Conservation (phyloP, 148 eudicot genomes). For the Limonium bicolor region DNA sequence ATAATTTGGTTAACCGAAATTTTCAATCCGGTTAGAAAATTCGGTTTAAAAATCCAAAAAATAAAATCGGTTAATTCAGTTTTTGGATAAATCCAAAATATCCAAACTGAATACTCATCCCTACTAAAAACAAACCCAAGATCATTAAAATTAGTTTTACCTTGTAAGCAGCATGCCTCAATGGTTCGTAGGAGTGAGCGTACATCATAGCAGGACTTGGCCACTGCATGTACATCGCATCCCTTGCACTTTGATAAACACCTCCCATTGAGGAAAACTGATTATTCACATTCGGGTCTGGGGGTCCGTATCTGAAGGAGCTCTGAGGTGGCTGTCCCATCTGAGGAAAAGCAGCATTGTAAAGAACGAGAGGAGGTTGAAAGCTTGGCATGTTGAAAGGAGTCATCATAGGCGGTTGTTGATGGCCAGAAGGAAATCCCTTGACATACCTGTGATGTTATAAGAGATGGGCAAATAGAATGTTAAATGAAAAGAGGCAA, state of each 20-base stretch:
- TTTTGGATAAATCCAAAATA: too few relatives aligned
- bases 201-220: constrained; percentile 90
- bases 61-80: too few relatives aligned
- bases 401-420: constrained; percentile 20
- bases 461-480: too few relatives aligned
- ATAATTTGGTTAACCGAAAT: neutral
- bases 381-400: constrained; percentile 55
- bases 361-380: constrained; percentile 67
- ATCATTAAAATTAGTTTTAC: constrained; percentile 19
- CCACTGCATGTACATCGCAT: constrained; percentile 74
- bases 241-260: constrained; percentile 51
- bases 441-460: constrained; percentile 49
- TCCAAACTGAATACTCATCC: too few relatives aligned
- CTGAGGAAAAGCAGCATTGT: constrained; percentile 52
- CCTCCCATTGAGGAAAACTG: constrained; percentile 44
- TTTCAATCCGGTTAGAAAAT: too few relatives aligned
- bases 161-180: constrained; percentile 70
- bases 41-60: too few relatives aligned
- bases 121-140: too few relatives aligned
- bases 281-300: constrained; percentile 33
- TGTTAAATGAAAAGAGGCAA: too few relatives aligned
- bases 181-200: constrained; percentile 76
- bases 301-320: constrained; percentile 35
- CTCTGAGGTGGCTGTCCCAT: constrained; percentile 47
- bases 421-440: constrained; percentile 38